These are phyloP conservation scores for Chaetomiaceae sp. DNA, from an alignment of 2,329 filamentous ascomycete species.

Conservation along the genomic window DNA sequence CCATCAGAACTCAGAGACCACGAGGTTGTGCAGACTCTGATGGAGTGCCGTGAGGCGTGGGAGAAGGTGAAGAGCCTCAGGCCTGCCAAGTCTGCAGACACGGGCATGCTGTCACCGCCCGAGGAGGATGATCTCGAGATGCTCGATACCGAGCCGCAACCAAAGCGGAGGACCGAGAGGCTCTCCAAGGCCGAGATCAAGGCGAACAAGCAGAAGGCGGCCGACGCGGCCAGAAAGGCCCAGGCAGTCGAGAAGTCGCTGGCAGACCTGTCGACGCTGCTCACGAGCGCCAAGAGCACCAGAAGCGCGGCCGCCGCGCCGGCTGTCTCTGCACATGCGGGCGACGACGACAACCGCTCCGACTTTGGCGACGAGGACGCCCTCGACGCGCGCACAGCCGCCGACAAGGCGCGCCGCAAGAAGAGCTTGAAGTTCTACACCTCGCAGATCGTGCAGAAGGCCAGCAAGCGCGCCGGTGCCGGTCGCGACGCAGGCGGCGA, in stretches of 20 bases:
- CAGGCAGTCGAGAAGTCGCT: constrained; percentile 65
- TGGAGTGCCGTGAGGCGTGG: constrained; percentile 80
- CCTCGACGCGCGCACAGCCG: constrained; percentile 71
- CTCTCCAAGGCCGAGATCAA: constrained; percentile 34
- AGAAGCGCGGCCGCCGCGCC: constrained; percentile 31
- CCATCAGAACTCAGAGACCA: constrained; percentile 83
- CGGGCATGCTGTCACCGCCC: constrained; percentile 32
- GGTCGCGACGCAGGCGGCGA: constrained; percentile 74
- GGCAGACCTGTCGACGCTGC: constrained; percentile 63
- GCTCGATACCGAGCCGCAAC: constrained; percentile 12
- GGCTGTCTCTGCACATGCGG: constrained; percentile 38
- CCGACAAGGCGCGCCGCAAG: constrained; percentile 83
- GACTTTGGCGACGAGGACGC: constrained; percentile 90
- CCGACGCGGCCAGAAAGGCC: constrained; percentile 37
- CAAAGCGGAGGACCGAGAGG: constrained; percentile 30
- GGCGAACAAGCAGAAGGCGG: constrained; percentile 38
- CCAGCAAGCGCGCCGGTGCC: constrained; percentile 73
- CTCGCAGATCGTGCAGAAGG: constrained; percentile 92
- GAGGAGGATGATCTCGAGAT: constrained; percentile 31
- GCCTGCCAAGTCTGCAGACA: constrained; percentile 36
- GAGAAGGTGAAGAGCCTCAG: constrained; percentile 64
- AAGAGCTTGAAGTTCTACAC: constrained; percentile 97
- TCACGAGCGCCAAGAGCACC: constrained; percentile 42
- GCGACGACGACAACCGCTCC: constrained; percentile 58
- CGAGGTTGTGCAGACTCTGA: constrained; percentile 78